Evolutionary conservation across 1,284 basidiomycete species (phyloP).

Genomic region (Microbotryomycetes sp.): DNA sequence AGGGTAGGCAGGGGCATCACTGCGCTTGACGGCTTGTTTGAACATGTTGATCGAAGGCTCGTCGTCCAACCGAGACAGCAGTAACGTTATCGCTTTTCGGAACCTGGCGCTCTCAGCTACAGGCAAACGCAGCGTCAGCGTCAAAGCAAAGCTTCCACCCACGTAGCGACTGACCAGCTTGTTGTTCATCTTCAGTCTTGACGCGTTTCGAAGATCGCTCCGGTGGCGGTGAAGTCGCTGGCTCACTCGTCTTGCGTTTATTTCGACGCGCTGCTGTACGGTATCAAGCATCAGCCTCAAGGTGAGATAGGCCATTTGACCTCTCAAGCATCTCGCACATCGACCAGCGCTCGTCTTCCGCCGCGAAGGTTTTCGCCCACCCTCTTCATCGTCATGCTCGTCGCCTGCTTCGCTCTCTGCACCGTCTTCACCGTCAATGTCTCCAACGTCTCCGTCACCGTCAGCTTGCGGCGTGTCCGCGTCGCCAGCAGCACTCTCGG

Average conservation of each 20-base stretch:
- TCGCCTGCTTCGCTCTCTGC: constrained; percentile 5
- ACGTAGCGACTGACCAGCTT: not conserved
- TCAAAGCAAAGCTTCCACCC: not conserved
- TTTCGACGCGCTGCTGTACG: not conserved
- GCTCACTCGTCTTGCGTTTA: not conserved
- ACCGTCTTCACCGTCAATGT: constrained; percentile 1
- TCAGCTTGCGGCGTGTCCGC: not conserved
- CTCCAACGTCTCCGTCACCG: not conserved
- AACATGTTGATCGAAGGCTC: constrained; percentile 2
- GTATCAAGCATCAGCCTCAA: not conserved
- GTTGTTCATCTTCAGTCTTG: not conserved
- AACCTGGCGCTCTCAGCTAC: not conserved
- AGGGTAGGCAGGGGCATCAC: not conserved
- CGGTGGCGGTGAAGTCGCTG: not conserved
- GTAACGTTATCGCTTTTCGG: not conserved
- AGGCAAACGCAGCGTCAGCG: not conserved
- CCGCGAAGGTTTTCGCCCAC: constrained; percentile 21
- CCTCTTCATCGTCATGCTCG: not conserved
- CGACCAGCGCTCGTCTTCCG: constrained; percentile 12
- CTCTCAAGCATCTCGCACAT: not conserved
- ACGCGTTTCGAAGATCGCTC: not conserved
- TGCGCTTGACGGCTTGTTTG: not conserved
- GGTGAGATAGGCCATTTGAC: not conserved
- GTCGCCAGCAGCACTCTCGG: not conserved
- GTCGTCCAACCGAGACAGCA: not conserved